Evolutionary conservation across 2,329 filamentous ascomycete genomes (phyloP).

Genomic region (Chaetothyriales sp.): DNA sequence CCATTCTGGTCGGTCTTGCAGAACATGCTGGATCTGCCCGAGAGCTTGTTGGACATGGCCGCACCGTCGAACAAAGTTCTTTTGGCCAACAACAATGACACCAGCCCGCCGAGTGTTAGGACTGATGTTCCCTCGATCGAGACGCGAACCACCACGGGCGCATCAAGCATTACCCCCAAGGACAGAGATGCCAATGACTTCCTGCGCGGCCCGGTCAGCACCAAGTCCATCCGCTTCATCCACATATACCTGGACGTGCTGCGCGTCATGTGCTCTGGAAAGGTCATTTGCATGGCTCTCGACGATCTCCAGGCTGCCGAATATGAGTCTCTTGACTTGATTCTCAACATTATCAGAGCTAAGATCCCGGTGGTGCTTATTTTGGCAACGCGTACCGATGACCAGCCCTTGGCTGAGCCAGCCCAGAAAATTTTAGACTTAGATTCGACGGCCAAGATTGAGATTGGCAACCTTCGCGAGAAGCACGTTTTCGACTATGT

Average conservation of each 20-base stretch:
- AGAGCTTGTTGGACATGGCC: constrained; percentile 44
- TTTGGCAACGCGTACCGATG: constrained; percentile 59
- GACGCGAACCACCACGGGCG: not conserved
- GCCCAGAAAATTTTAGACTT: constrained; percentile 35
- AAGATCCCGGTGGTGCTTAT: constrained; percentile 72
- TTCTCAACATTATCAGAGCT: constrained; percentile 64
- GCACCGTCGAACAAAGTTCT: constrained; percentile 24
- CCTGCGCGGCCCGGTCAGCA: constrained; percentile 28
- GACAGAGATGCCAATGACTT: constrained; percentile 20
- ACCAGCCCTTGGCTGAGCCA: constrained; percentile 38
- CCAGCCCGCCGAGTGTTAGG: constrained; percentile 10
- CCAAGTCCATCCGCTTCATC: constrained; percentile 56
- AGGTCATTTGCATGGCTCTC: constrained; percentile 75
- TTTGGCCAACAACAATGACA: constrained; percentile 7
- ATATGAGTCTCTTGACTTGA: constrained; percentile 69
- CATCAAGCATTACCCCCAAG: not conserved
- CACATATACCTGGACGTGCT: constrained; percentile 80
- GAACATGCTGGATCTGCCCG: constrained; percentile 47
- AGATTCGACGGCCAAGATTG: constrained; percentile 50
- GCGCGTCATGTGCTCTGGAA: constrained; percentile 65
- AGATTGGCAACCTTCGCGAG: constrained; percentile 61
- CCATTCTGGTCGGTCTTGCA: constrained; percentile 47
- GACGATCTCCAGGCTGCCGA: constrained; percentile 89
- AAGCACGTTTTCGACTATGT: constrained; percentile 73
- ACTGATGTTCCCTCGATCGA: constrained; percentile 14